Conservation (phyloP, 306 rosid species). For the Canavalia gladiata region DNA sequence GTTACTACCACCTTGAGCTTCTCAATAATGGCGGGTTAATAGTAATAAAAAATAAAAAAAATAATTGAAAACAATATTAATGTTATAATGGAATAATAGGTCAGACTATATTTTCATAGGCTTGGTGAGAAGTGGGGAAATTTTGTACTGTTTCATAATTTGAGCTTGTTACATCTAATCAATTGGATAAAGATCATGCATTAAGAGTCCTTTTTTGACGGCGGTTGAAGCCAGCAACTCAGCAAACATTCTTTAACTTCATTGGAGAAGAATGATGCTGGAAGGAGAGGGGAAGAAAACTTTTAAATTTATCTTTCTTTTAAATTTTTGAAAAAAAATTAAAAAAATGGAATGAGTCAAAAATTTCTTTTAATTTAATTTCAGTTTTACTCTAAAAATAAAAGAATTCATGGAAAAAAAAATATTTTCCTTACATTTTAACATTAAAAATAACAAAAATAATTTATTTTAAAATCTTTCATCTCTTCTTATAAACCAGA, state of each 20-base stretch:
- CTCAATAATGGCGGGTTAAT: background rate
- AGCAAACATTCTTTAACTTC: background rate
- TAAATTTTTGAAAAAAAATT: no score
- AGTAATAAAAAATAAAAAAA: background rate
- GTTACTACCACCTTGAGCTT: background rate
- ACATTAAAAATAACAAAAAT: no score
- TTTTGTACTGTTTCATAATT: background rate
- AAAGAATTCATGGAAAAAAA: no score
- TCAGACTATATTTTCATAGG: background rate
- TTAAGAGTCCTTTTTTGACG: background rate
- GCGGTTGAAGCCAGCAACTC: constrained; percentile 7
- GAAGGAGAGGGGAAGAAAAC: no score
- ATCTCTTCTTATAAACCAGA: no score
- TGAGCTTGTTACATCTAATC: background rate
- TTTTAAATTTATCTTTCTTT: no score
- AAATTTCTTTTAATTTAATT: no score
- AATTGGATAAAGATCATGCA: background rate
- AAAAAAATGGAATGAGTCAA: no score
- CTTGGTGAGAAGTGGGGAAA: background rate
- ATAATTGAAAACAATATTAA: background rate
- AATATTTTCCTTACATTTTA: no score
- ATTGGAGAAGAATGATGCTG: no score
- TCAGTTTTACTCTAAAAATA: no score
- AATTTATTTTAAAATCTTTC: no score
- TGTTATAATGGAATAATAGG: background rate